Evolutionary conservation across 805 yeast genomes (phyloP).

Genomic region (Candida peoriensis): DNA sequence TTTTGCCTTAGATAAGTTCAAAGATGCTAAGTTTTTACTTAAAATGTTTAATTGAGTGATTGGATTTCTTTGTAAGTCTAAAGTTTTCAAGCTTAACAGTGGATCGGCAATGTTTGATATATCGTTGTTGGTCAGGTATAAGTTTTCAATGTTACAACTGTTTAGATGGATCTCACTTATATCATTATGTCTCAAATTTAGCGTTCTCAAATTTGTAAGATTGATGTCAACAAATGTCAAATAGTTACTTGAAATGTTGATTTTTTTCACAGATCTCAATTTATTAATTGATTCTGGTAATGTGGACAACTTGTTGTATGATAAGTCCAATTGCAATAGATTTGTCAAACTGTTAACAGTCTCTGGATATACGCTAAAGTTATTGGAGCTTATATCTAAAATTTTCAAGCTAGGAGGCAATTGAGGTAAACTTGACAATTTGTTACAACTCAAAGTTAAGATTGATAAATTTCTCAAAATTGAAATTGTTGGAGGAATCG

Average conservation of each 20-base stretch:
- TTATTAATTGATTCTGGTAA: constrained; percentile 61
- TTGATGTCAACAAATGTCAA: constrained; percentile 36
- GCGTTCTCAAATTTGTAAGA: constrained; percentile 53
- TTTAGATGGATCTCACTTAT: constrained; percentile 42
- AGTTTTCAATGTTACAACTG: constrained; percentile 50
- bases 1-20: constrained; percentile 80
- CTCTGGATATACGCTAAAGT: constrained; percentile 57
- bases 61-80: constrained; percentile 80
- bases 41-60: constrained; percentile 59
- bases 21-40: constrained; percentile 57
- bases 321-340: constrained; percentile 66
- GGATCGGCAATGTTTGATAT: constrained; percentile 65
- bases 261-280: constrained; percentile 55
- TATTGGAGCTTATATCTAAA: constrained; percentile 78
- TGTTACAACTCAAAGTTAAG: constrained; percentile 71
- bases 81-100: constrained; percentile 56
- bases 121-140: constrained; percentile 69
- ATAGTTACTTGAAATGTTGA: constrained; percentile 72
- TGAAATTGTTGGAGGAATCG: constrained; percentile 53
- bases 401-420: constrained; percentile 48
- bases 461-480: constrained; percentile 49
- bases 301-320: constrained; percentile 65
- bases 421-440: constrained; percentile 56
- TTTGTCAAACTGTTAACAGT: constrained; percentile 54
- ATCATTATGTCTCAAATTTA: constrained; percentile 75